A percentile compares a stretch with the other conserved stretches of the same genome.
These are phyloP conservation scores for Aureobasidium leucospermi DNA, from an alignment of 2,329 filamentous ascomycete genomes.

Conservation along the genomic window DNA sequence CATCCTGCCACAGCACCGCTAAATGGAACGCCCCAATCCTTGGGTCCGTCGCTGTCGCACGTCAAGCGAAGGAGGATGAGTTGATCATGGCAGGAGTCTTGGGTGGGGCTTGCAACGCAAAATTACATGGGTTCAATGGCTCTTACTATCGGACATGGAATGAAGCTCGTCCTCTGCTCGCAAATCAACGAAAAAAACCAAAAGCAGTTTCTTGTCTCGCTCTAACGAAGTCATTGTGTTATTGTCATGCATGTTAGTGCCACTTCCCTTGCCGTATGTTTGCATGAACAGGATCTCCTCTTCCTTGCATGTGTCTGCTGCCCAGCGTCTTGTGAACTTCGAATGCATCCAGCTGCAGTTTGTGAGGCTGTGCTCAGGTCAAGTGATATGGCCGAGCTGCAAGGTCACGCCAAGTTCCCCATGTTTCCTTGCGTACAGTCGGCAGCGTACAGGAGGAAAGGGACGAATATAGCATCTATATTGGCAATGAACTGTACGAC, in stretches of 20 bases:
- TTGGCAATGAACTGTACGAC: neutral
- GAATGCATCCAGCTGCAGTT: neutral
- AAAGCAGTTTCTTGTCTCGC: conserved; percentile 11
- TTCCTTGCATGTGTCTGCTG: neutral
- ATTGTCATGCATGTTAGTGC: neutral
- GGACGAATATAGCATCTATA: conserved; percentile 1
- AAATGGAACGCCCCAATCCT: conserved; percentile 18
- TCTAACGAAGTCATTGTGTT: conserved; percentile 8
- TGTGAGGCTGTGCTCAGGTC: neutral
- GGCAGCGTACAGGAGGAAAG: neutral
- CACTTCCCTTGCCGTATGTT: neutral
- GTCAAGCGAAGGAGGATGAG: conserved; percentile 9
- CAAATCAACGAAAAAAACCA: conserved; percentile 11
- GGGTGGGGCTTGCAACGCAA: conserved; percentile 11
- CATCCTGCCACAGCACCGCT: conserved; percentile 24
- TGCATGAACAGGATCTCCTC: neutral
- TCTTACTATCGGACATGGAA: conserved; percentile 16
- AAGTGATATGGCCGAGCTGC: neutral
- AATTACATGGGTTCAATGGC: conserved; percentile 11
- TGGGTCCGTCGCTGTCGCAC: conserved; percentile 9
- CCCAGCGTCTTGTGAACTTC: neutral
- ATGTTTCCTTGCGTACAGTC: neutral
- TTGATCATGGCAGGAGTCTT: conserved; percentile 15
- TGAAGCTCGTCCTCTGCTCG: conserved; percentile 14
- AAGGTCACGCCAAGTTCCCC: neutral